Conservation (phyloP, 2,329 filamentous ascomycete genomes). For the Phaeosphaeria sp. region DNA sequence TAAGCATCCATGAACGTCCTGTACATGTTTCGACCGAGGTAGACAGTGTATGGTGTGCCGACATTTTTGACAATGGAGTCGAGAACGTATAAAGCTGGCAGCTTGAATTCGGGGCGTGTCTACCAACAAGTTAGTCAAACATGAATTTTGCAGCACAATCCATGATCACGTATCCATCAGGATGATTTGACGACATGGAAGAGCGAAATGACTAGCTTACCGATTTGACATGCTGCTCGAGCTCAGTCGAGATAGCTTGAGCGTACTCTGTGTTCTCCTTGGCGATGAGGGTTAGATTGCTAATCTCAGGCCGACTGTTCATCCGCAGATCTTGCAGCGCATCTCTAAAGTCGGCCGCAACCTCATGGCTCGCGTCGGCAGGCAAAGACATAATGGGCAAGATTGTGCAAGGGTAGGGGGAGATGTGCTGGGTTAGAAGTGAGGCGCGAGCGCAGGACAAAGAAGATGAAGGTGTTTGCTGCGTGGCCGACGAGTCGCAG, state of each 20-base stretch:
- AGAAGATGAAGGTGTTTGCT: slow-evolving; percentile 28
- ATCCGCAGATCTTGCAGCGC: slow-evolving; percentile 89
- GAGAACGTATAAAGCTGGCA: slow-evolving; percentile 95
- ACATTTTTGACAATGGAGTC: slow-evolving; percentile 99
- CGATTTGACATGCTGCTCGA: slow-evolving; percentile 93
- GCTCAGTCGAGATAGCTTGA: slow-evolving; percentile 85
- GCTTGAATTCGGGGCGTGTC: slow-evolving; percentile 86
- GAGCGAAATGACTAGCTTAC: slow-evolving; percentile 65
- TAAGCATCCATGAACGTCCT: slow-evolving; percentile 97
- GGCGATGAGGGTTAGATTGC: slow-evolving; percentile 95
- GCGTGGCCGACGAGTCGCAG: slow-evolving; percentile 32
- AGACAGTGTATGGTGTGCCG: slow-evolving; percentile 94
- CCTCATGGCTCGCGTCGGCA: slow-evolving; percentile 84
- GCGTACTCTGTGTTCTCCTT: slow-evolving; percentile 97
- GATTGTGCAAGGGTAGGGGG: slow-evolving; percentile 19
- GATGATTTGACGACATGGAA: too few relatives aligned
- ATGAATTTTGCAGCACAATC: not conserved
- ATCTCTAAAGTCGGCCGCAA: slow-evolving; percentile 93
- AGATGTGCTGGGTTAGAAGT: slow-evolving; percentile 33
- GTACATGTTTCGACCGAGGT: slow-evolving; percentile 90
- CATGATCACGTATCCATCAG: not conserved
- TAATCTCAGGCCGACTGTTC: slow-evolving; percentile 95
- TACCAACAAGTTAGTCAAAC: slow-evolving; percentile 54
- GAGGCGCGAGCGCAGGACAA: slow-evolving; percentile 27
- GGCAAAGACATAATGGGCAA: slow-evolving; percentile 68